Conservation (phyloP, 2,329 filamentous ascomycete species). For the Aspergillus fijiensis region DNA sequence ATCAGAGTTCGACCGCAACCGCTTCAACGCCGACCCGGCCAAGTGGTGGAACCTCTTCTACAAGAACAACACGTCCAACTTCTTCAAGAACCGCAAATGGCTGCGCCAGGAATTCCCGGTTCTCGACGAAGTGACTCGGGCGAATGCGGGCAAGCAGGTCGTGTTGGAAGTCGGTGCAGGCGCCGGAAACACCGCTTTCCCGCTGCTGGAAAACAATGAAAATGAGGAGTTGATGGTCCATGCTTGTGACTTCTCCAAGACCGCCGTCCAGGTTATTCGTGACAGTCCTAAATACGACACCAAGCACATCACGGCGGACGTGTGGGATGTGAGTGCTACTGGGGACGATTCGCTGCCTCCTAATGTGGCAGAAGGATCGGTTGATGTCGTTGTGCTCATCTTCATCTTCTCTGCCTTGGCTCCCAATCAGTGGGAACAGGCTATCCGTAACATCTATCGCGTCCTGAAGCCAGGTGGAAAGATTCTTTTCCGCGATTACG, state of each 20-base stretch:
- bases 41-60: constrained; percentile 99
- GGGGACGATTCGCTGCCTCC: constrained; percentile 65
- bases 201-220: constrained; percentile 77
- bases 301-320: constrained; percentile 76
- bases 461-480: constrained; percentile 89
- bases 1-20: constrained; percentile 85
- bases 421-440: constrained; percentile 78
- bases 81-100: constrained; percentile 99
- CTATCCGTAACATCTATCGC: constrained; percentile 75
- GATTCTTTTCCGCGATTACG: constrained; percentile 95
- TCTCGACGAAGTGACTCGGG: constrained; percentile 70
- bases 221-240: constrained; percentile 81
- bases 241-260: constrained; percentile 95
- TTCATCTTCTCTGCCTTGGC: constrained; percentile 95
- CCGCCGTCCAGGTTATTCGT: constrained; percentile 90
- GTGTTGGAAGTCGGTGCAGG: constrained; percentile 92
- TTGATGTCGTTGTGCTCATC: constrained; percentile 90
- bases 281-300: constrained; percentile 72
- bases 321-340: constrained; percentile 83
- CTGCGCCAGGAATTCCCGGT: constrained; percentile 92
- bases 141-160: constrained; percentile 66
- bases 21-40: constrained; percentile 85
- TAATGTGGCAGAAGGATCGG: constrained; percentile 70
- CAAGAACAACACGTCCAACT: constrained; percentile 94
- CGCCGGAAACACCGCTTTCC: constrained; percentile 94